Evolutionary conservation across 805 yeast genomes (phyloP), one percentile per base, ranked within the genome.

Genomic region (Saccharomyces paradoxus): DNA sequence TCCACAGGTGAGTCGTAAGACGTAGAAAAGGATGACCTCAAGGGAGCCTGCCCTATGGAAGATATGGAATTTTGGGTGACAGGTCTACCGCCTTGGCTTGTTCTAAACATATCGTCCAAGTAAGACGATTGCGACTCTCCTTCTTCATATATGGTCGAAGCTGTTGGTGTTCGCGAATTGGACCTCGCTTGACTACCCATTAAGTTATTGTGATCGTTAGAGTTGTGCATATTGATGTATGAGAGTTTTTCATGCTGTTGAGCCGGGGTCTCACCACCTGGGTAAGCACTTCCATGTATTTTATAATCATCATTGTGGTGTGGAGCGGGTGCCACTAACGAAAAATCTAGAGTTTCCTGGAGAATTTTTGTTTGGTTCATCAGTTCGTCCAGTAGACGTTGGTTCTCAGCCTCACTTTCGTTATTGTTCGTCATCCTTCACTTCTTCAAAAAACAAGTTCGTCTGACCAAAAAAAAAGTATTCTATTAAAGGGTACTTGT

Each of bases 171-270:
- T 41, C 7, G 49, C 21, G 41, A 14, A 26, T 12, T 14, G 8
- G 26, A 21, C 17, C 26, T 26, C 22, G 41, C 44, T 28, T 17
- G 41, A 5, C 22, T 50, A n/a, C 22, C 27, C 41, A 29, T 54
- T 51, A 29, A 29, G 41, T 53, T 31, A 21, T 29, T 47, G 22
- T 21, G 32, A 48, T 32, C 49, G 21, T 31, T 30, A 22, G 26
- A 32, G 44, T 48, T 47, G 5, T 31, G 26, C n/a, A 32, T 37
- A 24, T 48, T 56, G 55, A 57, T 53, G 41, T 59, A 59, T 6
- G 56, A 50, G 8, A 64, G 41, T 48, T 55, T 59, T 51, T 64
- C 67, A 28, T 64, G 67, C 49, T 63, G 65, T 46, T 57, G 57
- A 7, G 67, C 66, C 2, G 67, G 67, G 2, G 60, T 59, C 51